These are phyloP conservation scores for Vanrija sp. DNA, from an alignment of 1,284 basidiomycete genomes.

Conservation along the genomic window DNA sequence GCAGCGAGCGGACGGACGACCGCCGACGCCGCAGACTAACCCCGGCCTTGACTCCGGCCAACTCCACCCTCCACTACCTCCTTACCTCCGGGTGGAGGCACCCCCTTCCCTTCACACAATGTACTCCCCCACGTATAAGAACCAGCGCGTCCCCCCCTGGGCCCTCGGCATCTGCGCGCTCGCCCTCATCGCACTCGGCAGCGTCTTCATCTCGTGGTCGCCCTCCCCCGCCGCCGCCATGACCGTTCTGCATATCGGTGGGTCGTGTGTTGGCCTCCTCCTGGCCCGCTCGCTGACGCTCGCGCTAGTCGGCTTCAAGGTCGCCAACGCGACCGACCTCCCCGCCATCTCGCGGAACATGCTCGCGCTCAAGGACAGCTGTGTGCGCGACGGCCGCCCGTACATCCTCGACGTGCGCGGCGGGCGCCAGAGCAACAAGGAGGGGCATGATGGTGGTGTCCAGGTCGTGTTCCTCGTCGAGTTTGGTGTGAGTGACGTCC, in stretches of 20 bases:
- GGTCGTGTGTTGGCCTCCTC: conserved; percentile 11
- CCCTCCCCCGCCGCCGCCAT: neutral
- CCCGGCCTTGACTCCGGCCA: too few relatives aligned
- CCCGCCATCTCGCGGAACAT: conserved; percentile 21
- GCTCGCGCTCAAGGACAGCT: conserved; percentile 26
- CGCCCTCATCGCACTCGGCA: too few relatives aligned
- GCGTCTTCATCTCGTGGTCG: neutral
- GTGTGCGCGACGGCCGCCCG: conserved; percentile 21
- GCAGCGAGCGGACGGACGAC: too few relatives aligned
- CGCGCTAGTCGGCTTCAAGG: conserved; percentile 37
- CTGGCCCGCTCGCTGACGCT: neutral
- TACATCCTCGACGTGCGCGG: conserved; percentile 35
- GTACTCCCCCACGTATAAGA: too few relatives aligned
- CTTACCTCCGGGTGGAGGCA: too few relatives aligned
- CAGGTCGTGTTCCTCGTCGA: conserved; percentile 40
- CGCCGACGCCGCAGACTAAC: too few relatives aligned
- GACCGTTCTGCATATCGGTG: conserved; percentile 17
- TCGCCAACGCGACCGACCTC: conserved; percentile 13
- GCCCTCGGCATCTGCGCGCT: too few relatives aligned
- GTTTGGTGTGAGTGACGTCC: conserved; percentile 33
- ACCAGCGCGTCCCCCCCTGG: too few relatives aligned
- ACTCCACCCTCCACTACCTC: too few relatives aligned
- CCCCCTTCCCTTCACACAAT: too few relatives aligned
- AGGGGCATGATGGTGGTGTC: conserved; percentile 34
- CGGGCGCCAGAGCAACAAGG: conserved; percentile 36